These are phyloP conservation scores for Prillingera fragicola DNA, from an alignment of 1,284 basidiomycete genomes.

Conservation along the genomic window DNA sequence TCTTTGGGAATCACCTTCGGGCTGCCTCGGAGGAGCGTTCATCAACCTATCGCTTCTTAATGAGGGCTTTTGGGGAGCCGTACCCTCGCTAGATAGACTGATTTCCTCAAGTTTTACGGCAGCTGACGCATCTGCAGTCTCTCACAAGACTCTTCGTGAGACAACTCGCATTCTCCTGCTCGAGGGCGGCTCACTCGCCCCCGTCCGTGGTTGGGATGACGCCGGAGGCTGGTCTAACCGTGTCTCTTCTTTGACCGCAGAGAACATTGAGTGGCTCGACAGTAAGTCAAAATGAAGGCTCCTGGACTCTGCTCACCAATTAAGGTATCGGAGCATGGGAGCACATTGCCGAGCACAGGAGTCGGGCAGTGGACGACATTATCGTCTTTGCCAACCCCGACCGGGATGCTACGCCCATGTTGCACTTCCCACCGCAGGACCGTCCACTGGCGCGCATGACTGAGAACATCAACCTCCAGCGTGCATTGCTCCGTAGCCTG, in stretches of 20 bases:
- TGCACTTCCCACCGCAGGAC: conserved; percentile 38
- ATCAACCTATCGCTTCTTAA: too few relatives aligned
- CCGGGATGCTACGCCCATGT: conserved; percentile 44
- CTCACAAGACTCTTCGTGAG: conserved; percentile 9
- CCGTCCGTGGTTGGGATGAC: conserved; percentile 62
- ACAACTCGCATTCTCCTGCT: conserved; percentile 57
- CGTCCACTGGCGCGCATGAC: conserved; percentile 68
- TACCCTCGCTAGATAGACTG: too few relatives aligned
- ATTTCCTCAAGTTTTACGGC: too few relatives aligned
- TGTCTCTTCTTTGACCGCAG: conserved; percentile 80
- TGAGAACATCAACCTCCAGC: conserved; percentile 86
- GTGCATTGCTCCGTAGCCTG: conserved; percentile 60
- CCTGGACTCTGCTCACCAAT: neutral
- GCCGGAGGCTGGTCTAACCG: conserved; percentile 71
- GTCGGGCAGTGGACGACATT: conserved; percentile 73
- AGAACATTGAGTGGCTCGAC: conserved; percentile 69
- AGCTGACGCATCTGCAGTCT: conserved; percentile 11
- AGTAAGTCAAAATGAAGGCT: conserved; percentile 50
- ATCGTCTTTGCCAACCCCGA: conserved; percentile 69
- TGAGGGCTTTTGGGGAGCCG: too few relatives aligned
- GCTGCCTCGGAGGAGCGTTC: too few relatives aligned
- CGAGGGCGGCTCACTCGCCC: conserved; percentile 70
- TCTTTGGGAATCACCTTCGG: neutral
- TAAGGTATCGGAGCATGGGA: conserved; percentile 80
- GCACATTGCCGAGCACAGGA: conserved; percentile 65